These are phyloP conservation scores for Inga leiocalycina DNA, from an alignment of 306 rosid genomes.

Conservation along the genomic window DNA sequence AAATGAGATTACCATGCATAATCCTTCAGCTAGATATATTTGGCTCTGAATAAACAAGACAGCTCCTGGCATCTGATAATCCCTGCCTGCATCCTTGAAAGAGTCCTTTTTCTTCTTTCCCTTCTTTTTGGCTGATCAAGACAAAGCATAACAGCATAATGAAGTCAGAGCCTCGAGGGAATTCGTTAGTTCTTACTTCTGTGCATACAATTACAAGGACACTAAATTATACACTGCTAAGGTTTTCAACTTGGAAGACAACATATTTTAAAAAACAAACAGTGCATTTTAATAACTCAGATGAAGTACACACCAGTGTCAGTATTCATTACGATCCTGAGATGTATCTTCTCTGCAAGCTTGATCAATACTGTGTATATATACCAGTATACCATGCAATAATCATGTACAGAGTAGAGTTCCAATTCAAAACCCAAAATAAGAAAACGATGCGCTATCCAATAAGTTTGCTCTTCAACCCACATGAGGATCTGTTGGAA, in stretches of 20 bases:
- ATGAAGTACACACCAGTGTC: slow-evolving; percentile 59
- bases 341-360: slow-evolving; percentile 79
- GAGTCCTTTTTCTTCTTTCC: slow-evolving; percentile 80
- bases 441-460: slow-evolving; percentile 95
- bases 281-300: slow-evolving; percentile 8
- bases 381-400: slow-evolving; percentile 98
- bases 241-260: slow-evolving; percentile 24
- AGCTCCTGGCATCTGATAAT: slow-evolving; percentile 68
- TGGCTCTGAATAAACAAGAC: slow-evolving; percentile 92
- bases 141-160: slow-evolving; percentile 28
- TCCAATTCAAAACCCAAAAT: slow-evolving; percentile 90
- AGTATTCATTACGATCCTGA: slow-evolving; percentile 54
- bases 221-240: slow-evolving; percentile 10
- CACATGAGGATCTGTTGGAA: slow-evolving; percentile 84
- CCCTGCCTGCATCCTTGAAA: slow-evolving; percentile 62
- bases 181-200: slow-evolving; percentile 3
- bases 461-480: slow-evolving; percentile 95
- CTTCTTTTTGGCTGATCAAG: slow-evolving; percentile 71
- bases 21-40: slow-evolving; percentile 88
- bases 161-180: slow-evolving; percentile 22
- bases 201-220: slow-evolving; percentile 29
- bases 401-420: slow-evolving; percentile 84
- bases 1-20: slow-evolving; percentile 69
- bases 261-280: slow-evolving; percentile 4
- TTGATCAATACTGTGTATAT: slow-evolving; percentile 73